A percentile compares a stretch with the other conserved stretches of the same genome.
Evolutionary conservation across 805 yeast genomes (phyloP).

Genomic region (Lipomyces orientalis): DNA sequence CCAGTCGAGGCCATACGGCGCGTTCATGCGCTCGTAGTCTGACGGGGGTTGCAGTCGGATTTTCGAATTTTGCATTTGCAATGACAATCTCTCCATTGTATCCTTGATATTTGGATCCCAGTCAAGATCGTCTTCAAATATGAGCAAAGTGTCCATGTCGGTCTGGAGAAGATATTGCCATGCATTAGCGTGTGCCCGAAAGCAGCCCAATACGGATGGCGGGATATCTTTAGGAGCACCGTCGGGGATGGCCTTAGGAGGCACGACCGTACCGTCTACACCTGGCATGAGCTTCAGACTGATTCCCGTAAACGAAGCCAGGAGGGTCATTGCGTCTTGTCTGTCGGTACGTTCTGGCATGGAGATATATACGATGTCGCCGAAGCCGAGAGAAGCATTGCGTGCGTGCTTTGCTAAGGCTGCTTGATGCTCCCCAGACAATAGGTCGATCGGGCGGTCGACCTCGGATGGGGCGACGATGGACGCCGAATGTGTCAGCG

Average conservation of each 20-base stretch:
- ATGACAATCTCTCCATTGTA: conserved; percentile 15
- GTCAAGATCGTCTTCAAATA: conserved; percentile 30
- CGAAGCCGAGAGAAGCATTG: conserved; percentile 27
- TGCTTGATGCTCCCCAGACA: conserved; percentile 1
- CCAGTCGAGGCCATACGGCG: conserved; percentile 34
- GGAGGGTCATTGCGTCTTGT: conserved; percentile 25
- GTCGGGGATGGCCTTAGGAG: conserved; percentile 21
- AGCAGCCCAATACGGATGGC: conserved; percentile 23
- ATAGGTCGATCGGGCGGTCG: background rate
- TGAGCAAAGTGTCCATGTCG: conserved; percentile 22
- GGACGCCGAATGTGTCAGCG: background rate
- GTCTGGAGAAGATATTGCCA: conserved; percentile 21
- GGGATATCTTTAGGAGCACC: conserved; percentile 15
- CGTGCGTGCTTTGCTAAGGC: conserved; percentile 11
- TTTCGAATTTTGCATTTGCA: conserved; percentile 12
- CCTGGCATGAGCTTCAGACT: conserved; percentile 19
- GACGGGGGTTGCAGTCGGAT: conserved; percentile 20
- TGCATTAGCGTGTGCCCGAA: conserved; percentile 29
- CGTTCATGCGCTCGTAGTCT: conserved; percentile 22
- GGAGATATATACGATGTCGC: conserved; percentile 21
- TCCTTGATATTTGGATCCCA: conserved; percentile 22
- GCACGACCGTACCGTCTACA: conserved; percentile 21
- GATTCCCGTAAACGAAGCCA: conserved; percentile 21
- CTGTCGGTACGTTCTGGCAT: conserved; percentile 31
- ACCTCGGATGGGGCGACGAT: background rate